Percentiles rank a stretch among this genome's conserved stretches.
These are phyloP conservation scores for Hymenochaete sp. DNA, from an alignment of 1,284 basidiomycete species.

Conservation along the genomic window DNA sequence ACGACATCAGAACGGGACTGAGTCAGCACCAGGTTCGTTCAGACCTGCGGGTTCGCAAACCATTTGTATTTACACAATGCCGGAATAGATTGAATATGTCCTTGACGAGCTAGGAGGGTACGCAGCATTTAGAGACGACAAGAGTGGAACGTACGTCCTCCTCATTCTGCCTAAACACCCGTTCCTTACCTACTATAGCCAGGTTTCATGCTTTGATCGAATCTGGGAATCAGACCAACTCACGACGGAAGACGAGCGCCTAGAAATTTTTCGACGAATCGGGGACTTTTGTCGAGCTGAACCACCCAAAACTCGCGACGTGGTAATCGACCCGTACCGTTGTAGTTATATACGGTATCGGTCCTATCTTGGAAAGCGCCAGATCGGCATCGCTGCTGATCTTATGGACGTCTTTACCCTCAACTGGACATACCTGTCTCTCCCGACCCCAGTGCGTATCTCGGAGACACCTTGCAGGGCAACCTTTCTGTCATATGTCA, in stretches of 20 bases:
- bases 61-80: neutral
- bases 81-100: constrained; percentile 38
- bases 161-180: constrained; percentile 3
- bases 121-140: constrained; percentile 33
- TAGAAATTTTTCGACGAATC: constrained; percentile 22
- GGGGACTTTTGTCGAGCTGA: neutral
- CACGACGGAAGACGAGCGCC: constrained; percentile 19
- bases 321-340: constrained; percentile 13
- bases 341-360: constrained; percentile 11
- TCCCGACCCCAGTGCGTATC: too few relatives aligned
- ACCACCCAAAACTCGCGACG: constrained; percentile 19
- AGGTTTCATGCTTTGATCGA: constrained; percentile 47
- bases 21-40: constrained; percentile 35
- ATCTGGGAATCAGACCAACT: constrained; percentile 40
- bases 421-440: too few relatives aligned
- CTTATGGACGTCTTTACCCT: constrained; percentile 16
- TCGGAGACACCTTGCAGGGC: too few relatives aligned
- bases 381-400: neutral
- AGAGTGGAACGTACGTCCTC: constrained; percentile 30
- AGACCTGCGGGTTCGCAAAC: too few relatives aligned
- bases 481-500: constrained; percentile 44
- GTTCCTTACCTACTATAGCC: constrained; percentile 25
- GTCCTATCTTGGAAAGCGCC: neutral
- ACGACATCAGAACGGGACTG: constrained; percentile 28
- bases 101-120: constrained; percentile 44